Evolutionary conservation across 164 flowering plant species (phyloP).

Genomic region (Brasenia schreberi): DNA sequence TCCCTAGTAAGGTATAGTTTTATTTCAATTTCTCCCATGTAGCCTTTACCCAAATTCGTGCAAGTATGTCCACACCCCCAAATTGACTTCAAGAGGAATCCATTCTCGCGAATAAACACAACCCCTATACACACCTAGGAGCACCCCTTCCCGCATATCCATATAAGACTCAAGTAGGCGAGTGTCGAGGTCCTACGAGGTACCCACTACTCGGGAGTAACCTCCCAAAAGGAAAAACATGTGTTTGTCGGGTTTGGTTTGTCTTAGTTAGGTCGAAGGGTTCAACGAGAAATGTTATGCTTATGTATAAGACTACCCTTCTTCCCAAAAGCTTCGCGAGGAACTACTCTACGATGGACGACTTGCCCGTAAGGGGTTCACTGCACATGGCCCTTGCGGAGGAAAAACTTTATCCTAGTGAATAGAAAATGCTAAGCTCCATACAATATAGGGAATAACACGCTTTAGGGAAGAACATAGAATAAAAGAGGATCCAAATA

Average conservation of each 20-base stretch:
- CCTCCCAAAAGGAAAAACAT: neutral
- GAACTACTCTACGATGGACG: neutral
- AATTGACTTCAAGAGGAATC: neutral
- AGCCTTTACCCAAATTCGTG: conserved; percentile 3
- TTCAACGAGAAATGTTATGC: neutral
- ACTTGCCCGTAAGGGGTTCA: conserved; percentile 1
- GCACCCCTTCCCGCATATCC: conserved; percentile 8
- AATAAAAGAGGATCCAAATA: neutral
- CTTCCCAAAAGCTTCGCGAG: conserved; percentile 1
- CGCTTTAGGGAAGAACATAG: conserved; percentile 6
- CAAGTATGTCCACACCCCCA: neutral
- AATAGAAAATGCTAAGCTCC: conserved; percentile 5
- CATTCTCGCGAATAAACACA: neutral
- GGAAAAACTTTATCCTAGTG: conserved; percentile 4
- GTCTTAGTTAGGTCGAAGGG: too few species aligned
- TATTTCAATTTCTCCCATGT: conserved; percentile 1
- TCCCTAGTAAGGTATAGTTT: conserved; percentile 1
- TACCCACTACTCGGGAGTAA: conserved; percentile 4
- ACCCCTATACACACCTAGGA: conserved; percentile 6
- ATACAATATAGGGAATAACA: conserved; percentile 5
- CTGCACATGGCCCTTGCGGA: neutral
- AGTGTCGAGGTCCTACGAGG: conserved; percentile 7
- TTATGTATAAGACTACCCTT: neutral
- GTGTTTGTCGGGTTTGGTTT: neutral
- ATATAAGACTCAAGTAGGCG: conserved; percentile 5